phyloP scores from a whole-genome alignment of 768 basidiomycete genomes.

The Cantharellus cinnabarinus region DNA sequence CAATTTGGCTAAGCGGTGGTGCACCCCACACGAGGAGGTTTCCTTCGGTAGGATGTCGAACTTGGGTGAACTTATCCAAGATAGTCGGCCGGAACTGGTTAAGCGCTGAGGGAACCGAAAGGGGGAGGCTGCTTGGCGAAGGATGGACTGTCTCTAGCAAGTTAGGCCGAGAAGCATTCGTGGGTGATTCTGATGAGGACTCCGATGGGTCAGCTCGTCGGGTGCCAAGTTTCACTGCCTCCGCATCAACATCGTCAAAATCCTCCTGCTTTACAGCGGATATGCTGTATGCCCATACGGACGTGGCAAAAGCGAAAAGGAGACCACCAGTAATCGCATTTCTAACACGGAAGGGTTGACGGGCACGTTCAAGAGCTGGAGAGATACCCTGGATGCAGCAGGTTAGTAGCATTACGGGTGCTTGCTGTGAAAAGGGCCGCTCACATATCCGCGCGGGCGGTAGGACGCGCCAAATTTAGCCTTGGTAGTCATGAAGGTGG shows the following conservation, averaged over 20 bases:
- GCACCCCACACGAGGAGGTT: conserved; percentile 59
- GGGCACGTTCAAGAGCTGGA: conserved; percentile 67
- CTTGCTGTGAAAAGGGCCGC: not conserved
- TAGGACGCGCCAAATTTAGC: not conserved
- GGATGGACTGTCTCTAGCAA: conserved; percentile 14
- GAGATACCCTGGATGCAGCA: conserved; percentile 52
- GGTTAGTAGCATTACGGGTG: not conserved
- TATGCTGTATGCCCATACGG: conserved; percentile 85
- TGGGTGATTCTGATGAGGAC: not conserved
- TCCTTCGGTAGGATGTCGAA: conserved; percentile 30
- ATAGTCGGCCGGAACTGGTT: not conserved
- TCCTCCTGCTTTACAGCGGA: conserved; percentile 85
- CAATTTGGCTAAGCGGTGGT: conserved; percentile 42
- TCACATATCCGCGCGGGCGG: not conserved
- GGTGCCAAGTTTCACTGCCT: conserved; percentile 23
- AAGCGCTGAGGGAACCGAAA: too few relatives aligned
- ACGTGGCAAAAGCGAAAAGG: conserved; percentile 53
- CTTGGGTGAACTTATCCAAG: conserved; percentile 12
- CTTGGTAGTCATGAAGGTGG: too few relatives aligned
- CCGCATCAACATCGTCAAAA: conserved; percentile 72
- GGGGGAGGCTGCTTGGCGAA: not conserved
- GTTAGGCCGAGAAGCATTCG: conserved; percentile 10
- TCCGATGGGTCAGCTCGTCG: not conserved
- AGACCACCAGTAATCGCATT: conserved; percentile 62
- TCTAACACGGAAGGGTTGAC: conserved; percentile 56